phyloP scores from a whole-genome alignment of 352 stramenopile genomes.

The Salisapilia sapeloensis region DNA sequence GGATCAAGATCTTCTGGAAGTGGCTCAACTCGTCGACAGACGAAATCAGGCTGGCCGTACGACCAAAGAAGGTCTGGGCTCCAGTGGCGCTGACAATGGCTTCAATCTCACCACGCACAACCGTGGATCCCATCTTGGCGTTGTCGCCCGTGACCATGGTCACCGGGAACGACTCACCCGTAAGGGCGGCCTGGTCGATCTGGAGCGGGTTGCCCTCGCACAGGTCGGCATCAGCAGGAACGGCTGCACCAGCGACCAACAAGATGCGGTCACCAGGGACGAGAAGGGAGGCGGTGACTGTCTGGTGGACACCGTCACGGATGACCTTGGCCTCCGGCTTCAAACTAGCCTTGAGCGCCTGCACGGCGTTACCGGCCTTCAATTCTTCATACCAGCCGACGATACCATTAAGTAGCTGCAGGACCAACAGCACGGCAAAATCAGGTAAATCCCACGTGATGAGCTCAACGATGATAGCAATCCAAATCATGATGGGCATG shows the following conservation, averaged over 20 bases:
- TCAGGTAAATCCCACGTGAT: constrained; percentile 29
- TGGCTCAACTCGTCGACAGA: constrained; percentile 59
- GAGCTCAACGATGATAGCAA: constrained; percentile 74
- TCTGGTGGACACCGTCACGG: constrained; percentile 78
- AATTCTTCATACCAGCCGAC: constrained; percentile 67
- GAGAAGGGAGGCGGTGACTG: constrained; percentile 77
- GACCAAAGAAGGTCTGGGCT: constrained; percentile 85
- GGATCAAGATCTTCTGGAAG: constrained; percentile 85
- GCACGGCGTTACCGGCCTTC: constrained; percentile 71
- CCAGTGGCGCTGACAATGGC: constrained; percentile 83
- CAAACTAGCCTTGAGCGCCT: constrained; percentile 73
- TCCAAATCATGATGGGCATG: constrained; percentile 87
- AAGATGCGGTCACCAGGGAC: constrained; percentile 91
- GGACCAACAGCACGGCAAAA: constrained; percentile 50
- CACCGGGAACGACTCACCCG: constrained; percentile 90
- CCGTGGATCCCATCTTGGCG: constrained; percentile 75
- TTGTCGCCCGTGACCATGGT: constrained; percentile 63
- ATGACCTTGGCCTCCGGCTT: constrained; percentile 78
- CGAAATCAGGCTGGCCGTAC: constrained; percentile 62
- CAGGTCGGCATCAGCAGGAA: constrained; percentile 85
- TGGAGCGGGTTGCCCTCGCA: constrained; percentile 71
- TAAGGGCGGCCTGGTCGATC: constrained; percentile 86
- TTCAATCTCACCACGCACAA: constrained; percentile 84
- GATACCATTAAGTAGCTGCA: constrained; percentile 46
- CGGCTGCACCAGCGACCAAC: constrained; percentile 72